Base-by-base conservation (phyloP, 1,139 yeast species). In the Diutina mesorugosa region DNA sequence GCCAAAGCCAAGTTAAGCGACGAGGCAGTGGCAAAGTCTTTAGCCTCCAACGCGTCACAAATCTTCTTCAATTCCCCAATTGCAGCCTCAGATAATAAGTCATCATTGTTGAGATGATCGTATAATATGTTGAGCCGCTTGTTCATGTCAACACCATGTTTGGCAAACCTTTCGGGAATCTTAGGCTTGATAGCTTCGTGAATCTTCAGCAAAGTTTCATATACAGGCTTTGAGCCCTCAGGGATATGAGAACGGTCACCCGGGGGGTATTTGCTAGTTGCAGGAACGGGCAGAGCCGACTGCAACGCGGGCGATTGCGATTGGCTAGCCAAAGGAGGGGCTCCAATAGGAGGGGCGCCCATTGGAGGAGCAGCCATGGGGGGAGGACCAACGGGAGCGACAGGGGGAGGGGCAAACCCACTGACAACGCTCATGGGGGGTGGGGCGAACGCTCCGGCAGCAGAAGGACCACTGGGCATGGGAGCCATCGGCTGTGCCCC, bases 131-230 rank as follows among this genome's bases (percentile, higher is more conserved):
- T 80, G 59, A 93, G 72, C 68, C 98, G 81, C 72, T 86, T 86
- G 63, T 84, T 93, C 68, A 95, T 85, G 67, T 93, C 98, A 56
- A 74, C 75, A 55, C 87, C 81, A 66, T 90, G 97, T 61, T 83
- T 85, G 47, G 77, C 69, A 66, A 81, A 90, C 67, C 81, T 85
- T 57, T 82, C 87, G 28, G 97, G 97, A 55, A 90, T 80, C 55
- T 75, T 74, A 26, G 96, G 95, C 63, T 84, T 81, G 30, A 89
- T 83, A 29, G 81, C 76, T 51, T 76, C 80, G 61, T 88, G 70
- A 61, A 83, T 83, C 6, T 70, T 67, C 29, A 75, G 73, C 59
- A 93, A 77, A 30, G 74, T 74, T 38, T 78, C 76, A 64, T 73
- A 83, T 55, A 93, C 81, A n/a, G 85, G 84, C 60, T 70, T 66